These are phyloP conservation scores for Zygosaccharomyces sapae DNA, from an alignment of 1,139 yeast species.

Conservation along the genomic window DNA sequence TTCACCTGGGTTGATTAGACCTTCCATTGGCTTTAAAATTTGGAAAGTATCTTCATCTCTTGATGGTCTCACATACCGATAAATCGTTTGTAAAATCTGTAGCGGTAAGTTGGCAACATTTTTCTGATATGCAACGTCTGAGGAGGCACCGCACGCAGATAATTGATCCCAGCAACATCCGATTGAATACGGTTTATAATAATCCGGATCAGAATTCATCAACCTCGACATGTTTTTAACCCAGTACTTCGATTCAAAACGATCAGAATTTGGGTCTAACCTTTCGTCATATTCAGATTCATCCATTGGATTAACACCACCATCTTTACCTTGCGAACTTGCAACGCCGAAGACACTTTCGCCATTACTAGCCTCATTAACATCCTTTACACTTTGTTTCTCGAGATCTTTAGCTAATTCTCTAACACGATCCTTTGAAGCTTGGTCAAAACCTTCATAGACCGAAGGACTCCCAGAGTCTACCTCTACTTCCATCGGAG, in stretches of 20 bases:
- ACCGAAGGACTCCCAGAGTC: constrained; percentile 4
- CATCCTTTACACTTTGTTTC: constrained; percentile 5
- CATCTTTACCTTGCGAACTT: not conserved
- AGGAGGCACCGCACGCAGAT: constrained; percentile 69
- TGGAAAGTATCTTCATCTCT: constrained; percentile 41
- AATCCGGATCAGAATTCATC: constrained; percentile 53
- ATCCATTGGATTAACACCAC: constrained; percentile 21
- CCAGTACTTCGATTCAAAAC: constrained; percentile 67
- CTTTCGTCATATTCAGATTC: constrained; percentile 40
- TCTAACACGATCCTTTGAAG: constrained; percentile 16
- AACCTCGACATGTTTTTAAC: constrained; percentile 61
- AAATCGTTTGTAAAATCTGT: constrained; percentile 20
- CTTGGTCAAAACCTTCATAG: constrained; percentile 21
- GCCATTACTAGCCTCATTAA: not conserved
- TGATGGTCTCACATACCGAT: constrained; percentile 29
- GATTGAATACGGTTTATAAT: constrained; percentile 56
- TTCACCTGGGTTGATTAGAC: constrained; percentile 63
- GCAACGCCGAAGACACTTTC: not conserved
- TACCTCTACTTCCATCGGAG: not conserved
- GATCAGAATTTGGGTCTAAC: constrained; percentile 52
- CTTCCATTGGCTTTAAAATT: constrained; percentile 63
- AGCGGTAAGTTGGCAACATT: constrained; percentile 54
- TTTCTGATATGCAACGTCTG: constrained; percentile 74
- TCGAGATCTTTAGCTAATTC: constrained; percentile 17
- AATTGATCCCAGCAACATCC: constrained; percentile 68